Conservation (phyloP, 176 grass and related monocot species). For the Panicum miliaceum region DNA sequence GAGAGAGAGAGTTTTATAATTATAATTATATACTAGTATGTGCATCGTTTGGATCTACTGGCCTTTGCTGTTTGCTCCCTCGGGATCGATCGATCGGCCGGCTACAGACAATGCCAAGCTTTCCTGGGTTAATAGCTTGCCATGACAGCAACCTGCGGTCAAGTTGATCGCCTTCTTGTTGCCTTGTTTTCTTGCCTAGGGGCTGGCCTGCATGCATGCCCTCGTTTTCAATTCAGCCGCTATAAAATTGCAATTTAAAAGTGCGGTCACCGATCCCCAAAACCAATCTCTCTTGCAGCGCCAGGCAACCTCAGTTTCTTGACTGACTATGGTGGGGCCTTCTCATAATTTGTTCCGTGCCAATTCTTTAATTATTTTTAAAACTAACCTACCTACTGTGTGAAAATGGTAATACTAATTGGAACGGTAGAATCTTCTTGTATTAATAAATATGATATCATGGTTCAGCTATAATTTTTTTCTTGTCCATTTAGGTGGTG, state of each 20-base stretch:
- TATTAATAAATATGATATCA: too few relatives aligned
- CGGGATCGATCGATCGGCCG: constrained; percentile 44
- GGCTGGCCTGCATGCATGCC: background rate
- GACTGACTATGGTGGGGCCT: background rate
- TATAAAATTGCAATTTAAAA: constrained; percentile 26
- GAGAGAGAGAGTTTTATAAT: constrained; percentile 4
- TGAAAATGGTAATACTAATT: background rate
- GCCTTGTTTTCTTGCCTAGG: constrained; percentile 66
- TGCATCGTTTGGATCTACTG: constrained; percentile 43
- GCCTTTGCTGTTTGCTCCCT: constrained; percentile 54
- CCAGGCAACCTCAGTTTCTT: background rate
- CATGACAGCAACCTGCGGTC: constrained; percentile 51
- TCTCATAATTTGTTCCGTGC: constrained; percentile 6
- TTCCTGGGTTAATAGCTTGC: constrained; percentile 42
- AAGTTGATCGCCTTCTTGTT: constrained; percentile 58
- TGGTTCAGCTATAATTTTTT: too few relatives aligned
- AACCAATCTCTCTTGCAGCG: constrained; percentile 21
- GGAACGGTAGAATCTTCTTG: background rate
- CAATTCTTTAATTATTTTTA: background rate
- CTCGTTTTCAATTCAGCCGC: constrained; percentile 48
- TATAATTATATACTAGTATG: background rate
- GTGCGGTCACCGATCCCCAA: constrained; percentile 41
- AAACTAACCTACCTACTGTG: background rate
- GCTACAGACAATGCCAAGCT: constrained; percentile 42
- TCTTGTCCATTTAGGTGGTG: too few relatives aligned